Evolutionary conservation across 345 rosid species (phyloP), one percentile per base, ranked within the genome.

Genomic region (Sisymbrium irio): DNA sequence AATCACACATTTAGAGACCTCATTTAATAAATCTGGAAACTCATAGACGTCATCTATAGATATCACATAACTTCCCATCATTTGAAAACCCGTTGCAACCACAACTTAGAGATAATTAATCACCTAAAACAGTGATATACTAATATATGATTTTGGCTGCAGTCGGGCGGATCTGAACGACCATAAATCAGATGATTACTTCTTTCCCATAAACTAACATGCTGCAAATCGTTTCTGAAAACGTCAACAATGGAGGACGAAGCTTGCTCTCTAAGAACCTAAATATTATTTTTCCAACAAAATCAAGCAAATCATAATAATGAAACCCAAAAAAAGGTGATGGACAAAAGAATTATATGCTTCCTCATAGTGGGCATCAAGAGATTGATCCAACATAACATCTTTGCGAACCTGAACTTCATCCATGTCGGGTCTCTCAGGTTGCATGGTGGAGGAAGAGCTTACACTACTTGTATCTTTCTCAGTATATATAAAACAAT

Each of bases 221-320:
- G 82, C 80, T 87, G 97, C 2, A 27, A 62, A 39, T 78, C 79
- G 64, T 70, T 81, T 73, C 73, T 88, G 78, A 90, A 95, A 53
- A 96, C 89, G 2, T 90, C 92, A 14, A 86, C 79, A 71, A 92
- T 92, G 6, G 82, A 49, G 9, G 77, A 69, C 83, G 92, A 62
- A 57, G 99, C 97, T 71, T 78, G 87, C 82, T 92, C 99, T 77
- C 97, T 84, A 0, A 91, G 97, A 73, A 72, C 92, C 32, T 15
- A 49, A 60, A 77, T 28, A 68, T 40, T 47, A 60, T 28, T 50
- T 45, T 45, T 42, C 46, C 32, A 53, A 27, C 32, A 45, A 54
- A 35, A 30, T n/a, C 6, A 15, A 45, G 42, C 27, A 35, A 28
- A 57, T 7, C 51, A 57, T 15, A 42, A 7, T 33, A 9, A 17